These are phyloP conservation scores for Blastocrithidia nonstop DNA, from an alignment of 208 protist species.

Conservation along the genomic window DNA sequence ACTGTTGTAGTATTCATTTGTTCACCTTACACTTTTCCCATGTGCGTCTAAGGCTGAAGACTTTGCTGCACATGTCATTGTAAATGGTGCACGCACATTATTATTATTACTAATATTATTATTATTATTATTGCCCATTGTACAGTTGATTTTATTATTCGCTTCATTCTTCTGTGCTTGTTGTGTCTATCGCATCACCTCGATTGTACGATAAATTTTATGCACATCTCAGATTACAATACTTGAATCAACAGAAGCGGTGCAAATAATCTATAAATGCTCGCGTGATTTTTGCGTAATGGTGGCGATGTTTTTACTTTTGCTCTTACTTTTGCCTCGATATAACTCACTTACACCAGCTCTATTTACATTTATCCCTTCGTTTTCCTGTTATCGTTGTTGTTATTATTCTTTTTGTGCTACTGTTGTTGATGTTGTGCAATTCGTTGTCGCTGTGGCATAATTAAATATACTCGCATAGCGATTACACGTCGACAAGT, in stretches of 20 bases:
- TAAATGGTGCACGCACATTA: not conserved
- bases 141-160: not conserved
- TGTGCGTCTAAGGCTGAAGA: no score
- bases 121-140: no score
- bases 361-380: not conserved
- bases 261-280: slow-evolving; percentile 72
- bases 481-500: no score
- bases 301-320: slow-evolving; percentile 8
- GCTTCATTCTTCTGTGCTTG: not conserved
- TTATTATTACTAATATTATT: no score
- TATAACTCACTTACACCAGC: not conserved
- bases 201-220: slow-evolving; percentile 60
- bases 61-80: no score
- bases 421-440: slow-evolving; percentile 9
- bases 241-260: slow-evolving; percentile 64
- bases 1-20: no score
- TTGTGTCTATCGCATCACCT: slow-evolving; percentile 17
- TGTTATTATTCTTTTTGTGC: not conserved
- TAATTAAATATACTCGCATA: slow-evolving; percentile 11
- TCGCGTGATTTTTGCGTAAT: slow-evolving; percentile 3
- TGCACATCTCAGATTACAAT: slow-evolving; percentile 72
- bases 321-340: slow-evolving; percentile 18
- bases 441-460: slow-evolving; percentile 38
- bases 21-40: no score
- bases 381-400: not conserved